These are phyloP conservation scores for Neurospora sp. DNA, from an alignment of 495 filamentous ascomycete species.

Conservation along the genomic window DNA sequence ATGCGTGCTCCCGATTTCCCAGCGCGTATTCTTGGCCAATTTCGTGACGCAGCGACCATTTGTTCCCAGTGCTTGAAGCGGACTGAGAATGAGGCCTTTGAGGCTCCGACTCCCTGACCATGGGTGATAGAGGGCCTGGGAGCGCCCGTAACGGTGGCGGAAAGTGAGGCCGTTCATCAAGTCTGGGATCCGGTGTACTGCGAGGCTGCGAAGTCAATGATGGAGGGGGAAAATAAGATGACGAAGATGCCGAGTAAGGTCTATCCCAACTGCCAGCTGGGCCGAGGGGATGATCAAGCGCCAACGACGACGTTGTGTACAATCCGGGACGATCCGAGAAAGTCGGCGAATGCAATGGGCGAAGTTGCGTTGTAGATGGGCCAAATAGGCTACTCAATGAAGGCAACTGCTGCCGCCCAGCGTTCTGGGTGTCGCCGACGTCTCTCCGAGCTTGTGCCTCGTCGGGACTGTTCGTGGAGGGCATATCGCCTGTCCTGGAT, in stretches of 20 bases:
- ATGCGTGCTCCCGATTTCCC: slow-evolving; percentile 14
- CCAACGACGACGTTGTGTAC: slow-evolving; percentile 27
- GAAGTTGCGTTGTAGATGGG: slow-evolving; percentile 23
- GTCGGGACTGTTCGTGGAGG: slow-evolving; percentile 24
- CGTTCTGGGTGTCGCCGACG: slow-evolving; percentile 9
- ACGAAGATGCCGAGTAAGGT: slow-evolving; percentile 26
- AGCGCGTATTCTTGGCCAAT: slow-evolving; percentile 23
- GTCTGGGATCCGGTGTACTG: slow-evolving; percentile 29
- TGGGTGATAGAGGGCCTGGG: slow-evolving; percentile 32
- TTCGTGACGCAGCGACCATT: slow-evolving; percentile 24
- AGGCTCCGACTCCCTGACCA: slow-evolving; percentile 24
- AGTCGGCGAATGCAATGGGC: slow-evolving; percentile 30
- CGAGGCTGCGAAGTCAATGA: slow-evolving; percentile 25
- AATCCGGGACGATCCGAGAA: slow-evolving; percentile 33
- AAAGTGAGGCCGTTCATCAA: slow-evolving; percentile 28
- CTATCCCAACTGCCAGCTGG: slow-evolving; percentile 14
- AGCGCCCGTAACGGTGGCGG: slow-evolving; percentile 32
- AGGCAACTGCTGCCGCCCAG: slow-evolving; percentile 39
- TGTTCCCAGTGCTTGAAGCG: slow-evolving; percentile 14
- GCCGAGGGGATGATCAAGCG: slow-evolving; percentile 31
- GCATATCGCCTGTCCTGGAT: slow-evolving; percentile 32
- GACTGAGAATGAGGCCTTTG: slow-evolving; percentile 12
- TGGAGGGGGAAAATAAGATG: slow-evolving; percentile 35
- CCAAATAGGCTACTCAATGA: slow-evolving; percentile 46
- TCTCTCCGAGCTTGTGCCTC: slow-evolving; percentile 25